phyloP scores from a whole-genome alignment of 2,329 filamentous ascomycete species.

The Fusarium cyanostomum region DNA sequence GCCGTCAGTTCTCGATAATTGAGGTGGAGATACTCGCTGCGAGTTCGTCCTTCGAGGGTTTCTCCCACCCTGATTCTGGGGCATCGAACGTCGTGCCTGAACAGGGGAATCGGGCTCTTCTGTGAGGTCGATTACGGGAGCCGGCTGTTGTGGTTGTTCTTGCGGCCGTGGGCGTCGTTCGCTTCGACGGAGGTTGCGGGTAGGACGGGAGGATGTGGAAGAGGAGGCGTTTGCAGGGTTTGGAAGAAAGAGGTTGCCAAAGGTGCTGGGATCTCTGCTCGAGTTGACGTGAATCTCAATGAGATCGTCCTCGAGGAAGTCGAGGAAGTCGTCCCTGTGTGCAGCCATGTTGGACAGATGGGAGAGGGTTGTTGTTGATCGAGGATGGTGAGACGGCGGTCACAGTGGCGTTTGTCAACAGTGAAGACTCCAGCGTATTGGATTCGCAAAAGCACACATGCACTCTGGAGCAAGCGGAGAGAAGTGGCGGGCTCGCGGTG shows the following conservation, averaged over 20 bases:
- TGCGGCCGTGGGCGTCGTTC: constrained; percentile 6
- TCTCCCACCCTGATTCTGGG: constrained; percentile 29
- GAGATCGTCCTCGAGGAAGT: constrained; percentile 35
- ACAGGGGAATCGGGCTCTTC: constrained; percentile 59
- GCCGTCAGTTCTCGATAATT: constrained; percentile 56
- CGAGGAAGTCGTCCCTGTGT: constrained; percentile 30
- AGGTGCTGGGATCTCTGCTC: background rate
- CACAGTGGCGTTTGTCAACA: background rate
- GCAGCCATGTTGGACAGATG: constrained; percentile 27
- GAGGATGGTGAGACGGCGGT: background rate
- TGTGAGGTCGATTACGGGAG: constrained; percentile 60
- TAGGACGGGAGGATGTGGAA: background rate
- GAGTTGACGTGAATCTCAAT: constrained; percentile 22
- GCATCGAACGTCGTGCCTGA: constrained; percentile 47
- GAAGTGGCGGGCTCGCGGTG: constrained; percentile 6
- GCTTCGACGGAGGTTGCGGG: constrained; percentile 8
- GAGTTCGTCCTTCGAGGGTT: constrained; percentile 56
- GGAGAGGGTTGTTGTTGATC: background rate
- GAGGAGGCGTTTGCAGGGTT: constrained; percentile 25
- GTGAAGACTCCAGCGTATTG: background rate
- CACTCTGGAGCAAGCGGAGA: constrained; percentile 1
- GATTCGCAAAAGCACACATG: constrained; percentile 16
- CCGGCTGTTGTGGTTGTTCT: constrained; percentile 23
- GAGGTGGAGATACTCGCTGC: constrained; percentile 53
- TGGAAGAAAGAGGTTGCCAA: constrained; percentile 30